Percentiles rank a stretch among this genome's conserved stretches.
These are phyloP conservation scores for Sarocladiaceae sp. DNA, from an alignment of 2,329 filamentous ascomycete genomes.

Conservation along the genomic window DNA sequence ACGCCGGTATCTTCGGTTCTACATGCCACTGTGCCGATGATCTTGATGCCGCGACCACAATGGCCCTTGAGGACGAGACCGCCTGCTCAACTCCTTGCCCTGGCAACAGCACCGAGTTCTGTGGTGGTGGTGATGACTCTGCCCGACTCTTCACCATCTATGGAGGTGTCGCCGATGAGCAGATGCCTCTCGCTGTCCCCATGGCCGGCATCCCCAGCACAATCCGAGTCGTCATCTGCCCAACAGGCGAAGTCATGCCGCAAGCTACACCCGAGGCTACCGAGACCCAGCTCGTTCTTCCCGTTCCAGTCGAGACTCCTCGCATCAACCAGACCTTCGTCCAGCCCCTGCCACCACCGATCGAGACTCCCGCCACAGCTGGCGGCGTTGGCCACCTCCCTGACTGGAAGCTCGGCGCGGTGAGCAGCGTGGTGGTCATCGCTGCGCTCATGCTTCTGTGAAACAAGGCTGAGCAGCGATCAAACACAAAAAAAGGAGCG, in stretches of 20 bases:
- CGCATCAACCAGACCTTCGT: background rate
- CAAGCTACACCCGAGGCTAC: constrained; percentile 13
- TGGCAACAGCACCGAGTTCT: constrained; percentile 33
- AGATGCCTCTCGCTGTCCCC: constrained; percentile 26
- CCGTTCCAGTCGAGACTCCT: background rate
- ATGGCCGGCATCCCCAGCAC: constrained; percentile 18
- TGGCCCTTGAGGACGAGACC: constrained; percentile 24
- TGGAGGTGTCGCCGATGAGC: constrained; percentile 27
- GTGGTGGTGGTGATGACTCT: constrained; percentile 29
- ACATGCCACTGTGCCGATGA: constrained; percentile 42
- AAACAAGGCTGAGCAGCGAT: background rate
- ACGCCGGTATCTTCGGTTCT: constrained; percentile 34
- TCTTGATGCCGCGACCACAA: constrained; percentile 34
- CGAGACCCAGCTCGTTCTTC: constrained; percentile 19
- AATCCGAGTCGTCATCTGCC: constrained; percentile 11
- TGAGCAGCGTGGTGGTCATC: constrained; percentile 9
- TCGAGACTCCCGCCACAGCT: background rate
- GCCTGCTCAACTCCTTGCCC: constrained; percentile 37
- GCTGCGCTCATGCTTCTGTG: constrained; percentile 4
- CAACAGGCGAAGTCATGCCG: background rate
- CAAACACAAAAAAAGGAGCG: background rate
- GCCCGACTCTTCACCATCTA: constrained; percentile 39
- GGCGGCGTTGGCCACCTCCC: background rate
- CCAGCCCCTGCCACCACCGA: background rate
- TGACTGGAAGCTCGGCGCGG: constrained; percentile 7